phyloP scores from a whole-genome alignment of 805 yeast species.

The Sungouiella blattae region DNA sequence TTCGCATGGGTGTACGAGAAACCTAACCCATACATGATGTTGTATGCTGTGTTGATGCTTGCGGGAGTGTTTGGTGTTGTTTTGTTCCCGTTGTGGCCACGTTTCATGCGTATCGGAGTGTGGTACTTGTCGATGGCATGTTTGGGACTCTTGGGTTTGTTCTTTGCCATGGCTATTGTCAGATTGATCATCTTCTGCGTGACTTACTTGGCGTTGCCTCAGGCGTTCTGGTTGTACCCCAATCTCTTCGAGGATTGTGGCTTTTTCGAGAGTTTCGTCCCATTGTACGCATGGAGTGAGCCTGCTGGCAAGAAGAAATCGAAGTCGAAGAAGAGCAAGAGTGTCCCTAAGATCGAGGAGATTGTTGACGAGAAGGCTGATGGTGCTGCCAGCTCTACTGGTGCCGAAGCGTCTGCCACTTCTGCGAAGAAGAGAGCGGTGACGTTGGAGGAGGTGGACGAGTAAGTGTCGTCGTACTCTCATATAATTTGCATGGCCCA shows the following conservation, averaged over 20 bases:
- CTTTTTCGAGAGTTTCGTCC: conserved; percentile 85
- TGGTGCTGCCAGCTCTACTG: conserved; percentile 15
- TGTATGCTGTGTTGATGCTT: conserved; percentile 64
- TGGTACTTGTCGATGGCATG: conserved; percentile 83
- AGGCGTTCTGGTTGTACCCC: conserved; percentile 96
- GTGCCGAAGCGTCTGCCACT: conserved; percentile 12
- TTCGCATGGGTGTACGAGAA: conserved; percentile 81
- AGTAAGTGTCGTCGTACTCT: conserved; percentile 17
- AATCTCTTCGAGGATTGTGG: conserved; percentile 95
- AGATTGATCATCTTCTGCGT: conserved; percentile 67
- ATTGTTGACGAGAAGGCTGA: conserved; percentile 5
- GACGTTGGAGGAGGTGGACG: conserved; percentile 40
- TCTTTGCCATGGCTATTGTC: conserved; percentile 75
- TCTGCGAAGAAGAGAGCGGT: conserved; percentile 30
- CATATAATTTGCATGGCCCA: background rate
- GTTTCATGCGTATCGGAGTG: conserved; percentile 80
- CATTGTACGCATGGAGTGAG: conserved; percentile 81
- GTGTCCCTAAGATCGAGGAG: conserved; percentile 7
- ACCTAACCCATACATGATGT: conserved; percentile 59
- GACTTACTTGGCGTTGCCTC: conserved; percentile 54
- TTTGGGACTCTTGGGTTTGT: conserved; percentile 67
- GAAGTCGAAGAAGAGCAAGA: conserved; percentile 15
- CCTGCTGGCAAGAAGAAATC: conserved; percentile 28
- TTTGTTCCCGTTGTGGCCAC: conserved; percentile 94
- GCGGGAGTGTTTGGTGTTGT: conserved; percentile 61